A percentile compares a stretch with the other conserved stretches of the same genome.
These are phyloP conservation scores for Croton laevigatus DNA, from an alignment of 441 rosid genomes.

Conservation along the genomic window DNA sequence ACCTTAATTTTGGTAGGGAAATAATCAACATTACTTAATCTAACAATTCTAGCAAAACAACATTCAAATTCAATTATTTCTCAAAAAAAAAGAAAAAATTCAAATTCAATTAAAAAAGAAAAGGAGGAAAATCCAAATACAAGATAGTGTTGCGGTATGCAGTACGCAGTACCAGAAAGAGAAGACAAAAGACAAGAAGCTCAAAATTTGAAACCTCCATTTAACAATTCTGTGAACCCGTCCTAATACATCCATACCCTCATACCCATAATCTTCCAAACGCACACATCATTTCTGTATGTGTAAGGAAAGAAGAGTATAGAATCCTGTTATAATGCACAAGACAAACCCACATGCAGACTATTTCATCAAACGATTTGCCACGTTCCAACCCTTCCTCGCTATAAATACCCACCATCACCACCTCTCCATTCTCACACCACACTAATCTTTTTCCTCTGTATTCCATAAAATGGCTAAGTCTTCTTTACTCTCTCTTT, in stretches of 20 bases:
- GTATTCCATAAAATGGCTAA: conserved; percentile 19
- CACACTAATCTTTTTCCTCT: not conserved
- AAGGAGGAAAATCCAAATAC: too few species aligned
- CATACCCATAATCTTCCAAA: conserved; percentile 41
- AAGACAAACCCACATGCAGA: conserved; percentile 16
- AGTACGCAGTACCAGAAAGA: not conserved
- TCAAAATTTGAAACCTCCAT: not conserved
- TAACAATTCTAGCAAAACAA: too few species aligned
- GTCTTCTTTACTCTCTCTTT: conserved; percentile 24
- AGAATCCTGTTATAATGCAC: not conserved
- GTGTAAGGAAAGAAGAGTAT: conserved; percentile 3
- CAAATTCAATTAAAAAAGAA: too few species aligned
- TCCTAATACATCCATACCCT: not conserved
- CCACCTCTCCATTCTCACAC: not conserved
- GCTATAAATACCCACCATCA: conserved; percentile 1
- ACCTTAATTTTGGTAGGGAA: too few species aligned
- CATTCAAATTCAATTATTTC: too few species aligned
- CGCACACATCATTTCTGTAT: conserved; percentile 50
- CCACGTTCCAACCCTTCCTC: not conserved
- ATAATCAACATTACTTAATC: too few species aligned
- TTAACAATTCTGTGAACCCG: not conserved
- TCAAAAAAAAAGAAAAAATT: too few species aligned
- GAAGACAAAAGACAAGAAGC: not conserved
- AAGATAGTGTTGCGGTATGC: too few species aligned
- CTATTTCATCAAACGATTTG: not conserved